Base-by-base conservation (phyloP, 495 filamentous ascomycete genomes). In the Penicillium pancosmium region DNA sequence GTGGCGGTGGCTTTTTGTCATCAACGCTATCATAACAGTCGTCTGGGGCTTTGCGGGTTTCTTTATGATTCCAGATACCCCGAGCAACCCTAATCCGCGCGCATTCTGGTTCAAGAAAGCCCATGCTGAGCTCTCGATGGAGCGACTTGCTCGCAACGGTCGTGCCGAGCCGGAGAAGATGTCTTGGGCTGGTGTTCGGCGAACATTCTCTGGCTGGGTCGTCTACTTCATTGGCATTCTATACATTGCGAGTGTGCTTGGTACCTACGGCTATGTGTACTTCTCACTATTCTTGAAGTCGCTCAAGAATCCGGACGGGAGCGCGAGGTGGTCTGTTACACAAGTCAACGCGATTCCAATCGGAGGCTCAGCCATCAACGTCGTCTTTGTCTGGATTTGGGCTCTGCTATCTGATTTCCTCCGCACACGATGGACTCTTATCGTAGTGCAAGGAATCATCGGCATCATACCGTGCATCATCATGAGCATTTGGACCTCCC, bases 1-100 rank as follows among this genome's bases (percentile, higher is more conserved):
- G 0, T 92, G 89, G 89, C 78, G 86, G 41, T 90, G 84, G 82
- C 75, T 90, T 9, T 88, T 88, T 59, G 68, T 81, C n/a, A 75
- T 86, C 31, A 75, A 78, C 43, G 68, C 72, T 12, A 55, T 69
- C 36, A 66, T 77, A 21, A 90, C 86, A 0, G 78, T 82, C 0
- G 56, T 81, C 1, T 78, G 90, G 57, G 88, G 88, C 5, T 63
- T 90, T 9, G 52, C 80, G 0, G 78, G 86, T 0, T 89, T 80
- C 57, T 65, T 84, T 33, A 81, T 87, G 67, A 84, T 91, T 70
- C 86, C 86, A 0, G 78, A 72, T 46, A 51, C 68, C 0, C 70
- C 70, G 0, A 70, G 70, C 49, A 59, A 65, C 9, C 70, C 70
- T 2, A 72, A 72, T 27, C 70, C 70, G 0, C 68, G 68, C 12